Conservation (phyloP, 352 stramenopile species). For the Thalassiosira allenii region DNA sequence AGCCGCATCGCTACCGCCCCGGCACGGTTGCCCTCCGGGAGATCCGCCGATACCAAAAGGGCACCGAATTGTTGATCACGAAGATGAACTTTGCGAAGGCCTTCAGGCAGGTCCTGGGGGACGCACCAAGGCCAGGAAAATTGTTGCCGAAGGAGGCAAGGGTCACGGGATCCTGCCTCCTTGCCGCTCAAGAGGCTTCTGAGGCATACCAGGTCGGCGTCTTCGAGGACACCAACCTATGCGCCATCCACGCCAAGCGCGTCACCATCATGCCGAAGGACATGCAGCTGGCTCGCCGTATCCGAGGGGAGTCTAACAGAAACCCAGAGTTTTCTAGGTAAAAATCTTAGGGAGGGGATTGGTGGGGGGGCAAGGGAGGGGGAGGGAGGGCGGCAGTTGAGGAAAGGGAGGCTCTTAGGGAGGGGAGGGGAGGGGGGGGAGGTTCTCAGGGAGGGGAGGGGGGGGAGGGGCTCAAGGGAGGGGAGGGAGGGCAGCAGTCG, state of each 20-base stretch:
- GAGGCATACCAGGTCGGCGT: conserved; percentile 89
- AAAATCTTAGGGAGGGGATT: no score
- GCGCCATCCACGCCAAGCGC: conserved; percentile 94
- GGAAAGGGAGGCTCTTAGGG: no score
- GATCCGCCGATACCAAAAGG: conserved; percentile 94
- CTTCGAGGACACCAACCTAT: conserved; percentile 93
- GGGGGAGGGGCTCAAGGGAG: no score
- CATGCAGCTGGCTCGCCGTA: conserved; percentile 92
- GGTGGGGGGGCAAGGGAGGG: no score
- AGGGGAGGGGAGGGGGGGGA: no score
- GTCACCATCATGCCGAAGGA: conserved; percentile 97
- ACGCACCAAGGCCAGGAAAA: no score
- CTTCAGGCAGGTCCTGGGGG: conserved; percentile 94
- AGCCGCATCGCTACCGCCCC: conserved; percentile 88
- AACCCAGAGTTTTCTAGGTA: no score
- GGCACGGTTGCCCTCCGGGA: conserved; percentile 91
- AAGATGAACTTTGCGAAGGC: conserved; percentile 91
- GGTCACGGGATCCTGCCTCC: conserved; percentile 92
- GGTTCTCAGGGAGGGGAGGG: no score
- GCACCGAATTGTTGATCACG: conserved; percentile 91
- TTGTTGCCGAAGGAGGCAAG: no score
- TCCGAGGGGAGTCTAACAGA: conserved; percentile 87
- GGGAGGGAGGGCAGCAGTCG: no score
- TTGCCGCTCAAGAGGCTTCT: conserved; percentile 86
- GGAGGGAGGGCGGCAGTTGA: no score